These are phyloP conservation scores for Canna indica DNA, from an alignment of 176 grass and related monocot genomes.

Conservation along the genomic window DNA sequence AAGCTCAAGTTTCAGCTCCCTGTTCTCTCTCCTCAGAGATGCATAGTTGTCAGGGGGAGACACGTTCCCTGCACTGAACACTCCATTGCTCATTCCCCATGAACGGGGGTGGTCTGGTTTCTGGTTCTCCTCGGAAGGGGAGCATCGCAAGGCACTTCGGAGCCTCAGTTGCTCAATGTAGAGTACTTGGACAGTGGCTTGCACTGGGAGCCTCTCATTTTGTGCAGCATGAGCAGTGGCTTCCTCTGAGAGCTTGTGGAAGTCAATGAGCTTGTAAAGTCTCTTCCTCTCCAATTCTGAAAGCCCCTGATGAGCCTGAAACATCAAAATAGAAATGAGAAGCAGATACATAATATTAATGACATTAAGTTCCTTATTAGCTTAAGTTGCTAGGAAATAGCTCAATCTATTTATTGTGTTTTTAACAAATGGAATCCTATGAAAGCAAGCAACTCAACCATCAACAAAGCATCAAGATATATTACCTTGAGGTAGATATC, in stretches of 20 bases:
- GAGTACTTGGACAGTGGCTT: slow-evolving; percentile 55
- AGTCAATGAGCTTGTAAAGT: slow-evolving; percentile 49
- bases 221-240: slow-evolving; percentile 52
- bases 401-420: too few relatives aligned
- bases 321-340: not conserved
- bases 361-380: too few relatives aligned
- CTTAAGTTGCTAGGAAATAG: too few relatives aligned
- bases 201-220: slow-evolving; percentile 55
- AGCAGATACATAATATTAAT: not conserved
- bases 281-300: slow-evolving; percentile 43
- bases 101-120: not conserved
- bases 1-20: slow-evolving; percentile 76
- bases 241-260: slow-evolving; percentile 66
- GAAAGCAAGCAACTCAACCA: too few relatives aligned
- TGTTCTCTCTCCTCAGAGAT: slow-evolving; percentile 72
- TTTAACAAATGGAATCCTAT: not conserved
- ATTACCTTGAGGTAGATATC: slow-evolving; percentile 67
- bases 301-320: slow-evolving; percentile 44
- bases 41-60: slow-evolving; percentile 78
- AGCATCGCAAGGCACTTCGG: slow-evolving; percentile 19
- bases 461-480: not conserved
- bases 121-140: not conserved
- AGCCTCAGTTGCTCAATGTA: slow-evolving; percentile 68
- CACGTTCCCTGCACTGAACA: slow-evolving; percentile 35
- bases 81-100: slow-evolving; percentile 28